A percentile compares a stretch with the other conserved stretches of the same genome.
phyloP scores from a whole-genome alignment of 495 filamentous ascomycete species.

The Neurospora terricola region DNA sequence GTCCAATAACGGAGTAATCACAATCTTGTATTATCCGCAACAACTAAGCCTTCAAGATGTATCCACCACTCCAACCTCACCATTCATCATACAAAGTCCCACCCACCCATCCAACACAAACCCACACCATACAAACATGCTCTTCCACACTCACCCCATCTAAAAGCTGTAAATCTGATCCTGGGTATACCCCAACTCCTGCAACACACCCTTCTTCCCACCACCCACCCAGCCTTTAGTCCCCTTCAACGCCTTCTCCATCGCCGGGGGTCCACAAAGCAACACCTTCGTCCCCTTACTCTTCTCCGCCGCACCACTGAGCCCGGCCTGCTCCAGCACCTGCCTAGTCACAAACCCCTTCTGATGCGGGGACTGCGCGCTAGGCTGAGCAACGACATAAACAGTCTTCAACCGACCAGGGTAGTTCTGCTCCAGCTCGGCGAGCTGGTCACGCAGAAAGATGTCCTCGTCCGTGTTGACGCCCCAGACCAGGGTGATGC shows the following conservation, averaged over 20 bases:
- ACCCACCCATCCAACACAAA: background rate
- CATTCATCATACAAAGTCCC: background rate
- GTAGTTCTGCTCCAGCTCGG: conserved; percentile 39
- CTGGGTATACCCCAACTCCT: conserved; percentile 42
- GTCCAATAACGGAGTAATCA: too few relatives aligned
- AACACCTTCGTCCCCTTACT: conserved; percentile 43
- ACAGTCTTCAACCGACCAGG: conserved; percentile 48
- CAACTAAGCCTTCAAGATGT: background rate
- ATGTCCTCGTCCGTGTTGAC: conserved; percentile 54
- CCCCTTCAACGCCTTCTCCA: conserved; percentile 49
- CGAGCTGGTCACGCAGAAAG: conserved; percentile 46
- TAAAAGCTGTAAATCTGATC: conserved; percentile 48
- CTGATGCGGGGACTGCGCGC: conserved; percentile 27
- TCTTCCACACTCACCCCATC: background rate
- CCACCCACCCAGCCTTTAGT: conserved; percentile 11
- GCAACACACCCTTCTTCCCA: conserved; percentile 33
- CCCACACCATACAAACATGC: background rate
- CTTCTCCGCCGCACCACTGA: conserved; percentile 16
- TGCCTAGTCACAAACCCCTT: conserved; percentile 50
- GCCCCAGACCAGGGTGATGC: conserved; percentile 55
- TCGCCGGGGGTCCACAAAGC: conserved; percentile 54
- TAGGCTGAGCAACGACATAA: conserved; percentile 48
- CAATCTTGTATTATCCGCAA: background rate
- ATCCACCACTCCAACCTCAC: background rate
- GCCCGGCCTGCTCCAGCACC: conserved; percentile 40